Evolutionary conservation across 108 stramenopile genomes (phyloP).

Genomic region (Thalassiosira profunda): DNA sequence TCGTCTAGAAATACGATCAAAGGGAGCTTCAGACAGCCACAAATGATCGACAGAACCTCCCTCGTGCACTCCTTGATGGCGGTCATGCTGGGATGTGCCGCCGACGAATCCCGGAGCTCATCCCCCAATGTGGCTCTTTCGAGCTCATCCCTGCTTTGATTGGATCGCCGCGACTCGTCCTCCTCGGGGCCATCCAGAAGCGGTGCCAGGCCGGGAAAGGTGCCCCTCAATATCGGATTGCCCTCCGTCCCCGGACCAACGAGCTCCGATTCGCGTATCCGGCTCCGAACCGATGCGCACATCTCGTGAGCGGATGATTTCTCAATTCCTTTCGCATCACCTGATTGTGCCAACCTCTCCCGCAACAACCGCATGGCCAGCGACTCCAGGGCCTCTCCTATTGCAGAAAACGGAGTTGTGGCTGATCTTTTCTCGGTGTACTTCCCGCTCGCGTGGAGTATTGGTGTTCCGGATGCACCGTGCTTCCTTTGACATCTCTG

Average conservation of each 20-base stretch:
- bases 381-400: background rate
- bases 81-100: background rate
- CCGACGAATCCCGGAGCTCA: background rate
- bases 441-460: constrained; percentile 5
- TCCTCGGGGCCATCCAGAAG: background rate
- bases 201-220: constrained; percentile 2
- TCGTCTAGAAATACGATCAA: constrained; percentile 16
- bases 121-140: no score
- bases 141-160: no score
- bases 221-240: constrained; percentile 2
- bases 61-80: background rate
- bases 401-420: constrained; percentile 2
- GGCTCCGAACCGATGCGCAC: background rate
- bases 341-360: background rate
- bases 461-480: background rate
- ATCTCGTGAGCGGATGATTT: no score
- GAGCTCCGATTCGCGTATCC: background rate
- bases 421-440: constrained; percentile 18
- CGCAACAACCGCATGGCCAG: background rate
- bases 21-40: constrained; percentile 2
- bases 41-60: constrained; percentile 14
- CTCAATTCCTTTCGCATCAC: no score
- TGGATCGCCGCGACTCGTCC: no score
- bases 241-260: background rate
- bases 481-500: background rate